phyloP scores from a whole-genome alignment of 768 basidiomycete genomes.

The Calocera cornea region DNA sequence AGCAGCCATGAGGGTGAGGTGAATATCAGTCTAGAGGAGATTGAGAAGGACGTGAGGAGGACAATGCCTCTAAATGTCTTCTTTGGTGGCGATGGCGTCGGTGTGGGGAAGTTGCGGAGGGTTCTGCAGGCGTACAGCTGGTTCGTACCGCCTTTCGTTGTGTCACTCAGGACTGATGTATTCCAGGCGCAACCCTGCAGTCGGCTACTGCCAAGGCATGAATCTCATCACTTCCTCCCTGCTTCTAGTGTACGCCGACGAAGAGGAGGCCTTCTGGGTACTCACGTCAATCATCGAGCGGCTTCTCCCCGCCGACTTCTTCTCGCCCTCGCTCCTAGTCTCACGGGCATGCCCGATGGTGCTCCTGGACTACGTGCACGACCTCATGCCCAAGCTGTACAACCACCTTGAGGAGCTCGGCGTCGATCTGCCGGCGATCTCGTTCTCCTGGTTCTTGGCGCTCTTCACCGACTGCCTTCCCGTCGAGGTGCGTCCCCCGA shows the following conservation, averaged over 20 bases:
- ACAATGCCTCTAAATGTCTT: conserved; percentile 90
- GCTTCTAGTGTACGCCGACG: conserved; percentile 80
- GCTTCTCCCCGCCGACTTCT: conserved; percentile 84
- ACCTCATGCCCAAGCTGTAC: conserved; percentile 59
- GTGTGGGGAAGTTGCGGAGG: conserved; percentile 79
- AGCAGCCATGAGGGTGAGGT: conserved; percentile 25
- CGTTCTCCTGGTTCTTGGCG: conserved; percentile 97
- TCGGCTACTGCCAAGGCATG: conserved; percentile 94
- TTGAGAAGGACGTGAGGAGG: conserved; percentile 89
- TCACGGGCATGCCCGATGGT: conserved; percentile 91
- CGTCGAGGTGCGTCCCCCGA: conserved; percentile 51
- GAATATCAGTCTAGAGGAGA: conserved; percentile 43
- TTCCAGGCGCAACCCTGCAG: conserved; percentile 71
- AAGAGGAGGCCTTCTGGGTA: conserved; percentile 97
- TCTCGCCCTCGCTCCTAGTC: conserved; percentile 79
- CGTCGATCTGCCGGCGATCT: conserved; percentile 84
- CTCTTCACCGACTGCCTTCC: conserved; percentile 93
- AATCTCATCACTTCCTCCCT: conserved; percentile 91
- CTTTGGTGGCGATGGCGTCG: conserved; percentile 92
- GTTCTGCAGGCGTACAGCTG: conserved; percentile 86
- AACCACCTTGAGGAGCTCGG: conserved; percentile 64
- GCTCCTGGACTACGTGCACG: conserved; percentile 73
- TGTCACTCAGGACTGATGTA: neutral
- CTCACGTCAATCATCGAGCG: conserved; percentile 78
- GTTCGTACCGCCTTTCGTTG: conserved; percentile 32